Percentiles rank a stretch among this genome's conserved stretches.
Evolutionary conservation across 176 grass and related monocot species (phyloP).

Genomic region (Otatea glauca): DNA sequence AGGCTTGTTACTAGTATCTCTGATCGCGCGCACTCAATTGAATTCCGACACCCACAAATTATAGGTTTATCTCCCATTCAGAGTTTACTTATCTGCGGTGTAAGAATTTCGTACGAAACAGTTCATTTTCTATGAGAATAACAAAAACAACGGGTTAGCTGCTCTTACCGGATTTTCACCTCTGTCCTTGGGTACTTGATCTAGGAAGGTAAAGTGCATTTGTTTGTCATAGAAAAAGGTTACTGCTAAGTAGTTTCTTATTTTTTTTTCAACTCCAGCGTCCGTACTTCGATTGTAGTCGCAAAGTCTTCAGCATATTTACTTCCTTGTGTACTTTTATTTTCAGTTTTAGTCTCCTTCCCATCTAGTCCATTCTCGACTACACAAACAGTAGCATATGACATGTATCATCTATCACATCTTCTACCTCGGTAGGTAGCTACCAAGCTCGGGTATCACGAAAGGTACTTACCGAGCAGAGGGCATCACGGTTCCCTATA

Average conservation of each 20-base stretch:
- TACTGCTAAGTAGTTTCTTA: not conserved
- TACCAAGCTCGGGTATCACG: too few relatives aligned
- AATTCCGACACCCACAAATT: not conserved
- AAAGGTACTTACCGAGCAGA: too few relatives aligned
- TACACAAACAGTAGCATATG: too few relatives aligned
- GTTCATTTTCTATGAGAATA: not conserved
- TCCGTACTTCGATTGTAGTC: not conserved
- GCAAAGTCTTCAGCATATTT: too few relatives aligned
- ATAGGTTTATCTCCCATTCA: not conserved
- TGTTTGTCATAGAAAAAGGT: not conserved
- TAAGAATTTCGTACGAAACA: not conserved
- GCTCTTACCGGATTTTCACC: not conserved
- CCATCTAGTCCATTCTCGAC: too few relatives aligned
- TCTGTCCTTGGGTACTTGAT: not conserved
- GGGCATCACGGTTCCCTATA: too few relatives aligned
- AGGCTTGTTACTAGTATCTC: not conserved
- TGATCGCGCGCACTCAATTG: too few relatives aligned
- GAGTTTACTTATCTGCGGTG: not conserved
- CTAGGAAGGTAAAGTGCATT: not conserved
- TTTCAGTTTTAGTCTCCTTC: too few relatives aligned
- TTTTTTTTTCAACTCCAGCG: not conserved
- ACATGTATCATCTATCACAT: too few relatives aligned
- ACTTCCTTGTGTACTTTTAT: too few relatives aligned
- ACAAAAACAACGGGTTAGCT: not conserved
- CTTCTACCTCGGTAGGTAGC: too few relatives aligned